Evolutionary conservation across 345 rosid species (phyloP).

Genomic region (Anacardium occidentale): DNA sequence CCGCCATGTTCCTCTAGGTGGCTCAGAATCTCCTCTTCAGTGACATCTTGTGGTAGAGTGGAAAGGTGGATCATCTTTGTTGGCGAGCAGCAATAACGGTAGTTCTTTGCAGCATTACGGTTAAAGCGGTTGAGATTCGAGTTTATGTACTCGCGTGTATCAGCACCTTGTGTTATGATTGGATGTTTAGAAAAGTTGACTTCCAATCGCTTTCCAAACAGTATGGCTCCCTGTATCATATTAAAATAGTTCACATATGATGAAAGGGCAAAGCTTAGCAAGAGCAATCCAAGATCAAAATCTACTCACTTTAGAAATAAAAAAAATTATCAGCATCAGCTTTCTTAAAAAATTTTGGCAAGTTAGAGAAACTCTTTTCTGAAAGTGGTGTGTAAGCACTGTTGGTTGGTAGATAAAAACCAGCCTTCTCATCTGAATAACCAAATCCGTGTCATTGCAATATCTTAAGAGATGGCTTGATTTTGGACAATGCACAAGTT

Average conservation of each 20-base stretch:
- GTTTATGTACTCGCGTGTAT: slow-evolving; percentile 71
- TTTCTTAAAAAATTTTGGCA: not conserved
- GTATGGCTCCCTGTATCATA: slow-evolving; percentile 67
- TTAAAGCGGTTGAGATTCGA: slow-evolving; percentile 94
- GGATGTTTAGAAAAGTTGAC: slow-evolving; percentile 93
- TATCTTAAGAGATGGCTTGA: no score
- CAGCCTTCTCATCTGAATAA: no score
- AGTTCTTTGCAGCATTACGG: slow-evolving; percentile 95
- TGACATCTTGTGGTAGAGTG: slow-evolving; percentile 77
- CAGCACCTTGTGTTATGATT: slow-evolving; percentile 85
- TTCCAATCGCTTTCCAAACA: slow-evolving; percentile 89
- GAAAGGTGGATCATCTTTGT: slow-evolving; percentile 95
- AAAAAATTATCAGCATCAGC: not conserved
- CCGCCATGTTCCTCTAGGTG: slow-evolving; percentile 80
- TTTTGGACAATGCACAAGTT: no score
- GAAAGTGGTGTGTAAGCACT: no score
- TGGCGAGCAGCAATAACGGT: slow-evolving; percentile 96
- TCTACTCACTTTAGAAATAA: not conserved
- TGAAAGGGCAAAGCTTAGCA: not conserved
- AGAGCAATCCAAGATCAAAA: not conserved
- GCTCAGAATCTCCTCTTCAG: slow-evolving; percentile 73
- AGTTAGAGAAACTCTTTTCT: no score
- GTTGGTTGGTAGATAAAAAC: no score
- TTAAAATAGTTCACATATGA: not conserved
- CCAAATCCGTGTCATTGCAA: no score